Conservation (phyloP, 2,329 filamentous ascomycete species). For the Moelleriella libera region DNA sequence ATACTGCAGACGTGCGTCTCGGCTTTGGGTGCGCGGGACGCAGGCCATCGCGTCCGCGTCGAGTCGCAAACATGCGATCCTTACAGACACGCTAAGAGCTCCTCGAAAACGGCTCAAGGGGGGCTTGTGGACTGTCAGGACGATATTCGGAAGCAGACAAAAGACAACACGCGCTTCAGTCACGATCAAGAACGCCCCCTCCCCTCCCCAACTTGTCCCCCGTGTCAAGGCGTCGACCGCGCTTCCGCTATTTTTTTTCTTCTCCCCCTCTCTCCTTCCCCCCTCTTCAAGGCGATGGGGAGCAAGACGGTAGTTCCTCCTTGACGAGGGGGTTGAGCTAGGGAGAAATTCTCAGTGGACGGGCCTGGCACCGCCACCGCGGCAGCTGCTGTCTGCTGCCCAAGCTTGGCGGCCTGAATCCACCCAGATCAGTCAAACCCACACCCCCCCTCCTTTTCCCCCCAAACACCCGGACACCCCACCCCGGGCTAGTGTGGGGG, state of each 20-base stretch:
- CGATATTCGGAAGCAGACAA: not conserved
- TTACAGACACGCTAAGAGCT: constrained; percentile 7
- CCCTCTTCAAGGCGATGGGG: too few relatives aligned
- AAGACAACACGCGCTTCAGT: not conserved
- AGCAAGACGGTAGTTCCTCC: constrained; percentile 2
- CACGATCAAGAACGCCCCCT: not conserved
- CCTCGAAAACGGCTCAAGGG: constrained; percentile 3
- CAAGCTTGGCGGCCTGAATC: not conserved
- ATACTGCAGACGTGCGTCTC: not conserved
- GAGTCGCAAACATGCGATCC: constrained; percentile 5
- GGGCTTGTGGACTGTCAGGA: not conserved
- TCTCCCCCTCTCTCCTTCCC: too few relatives aligned
- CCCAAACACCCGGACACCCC: not conserved
- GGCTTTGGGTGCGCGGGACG: not conserved
- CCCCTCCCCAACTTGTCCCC: not conserved
- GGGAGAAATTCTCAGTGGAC: constrained; percentile 6
- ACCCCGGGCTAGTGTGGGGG: constrained; percentile 1
- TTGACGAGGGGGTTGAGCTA: constrained; percentile 4
- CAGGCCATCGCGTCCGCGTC: constrained; percentile 6
- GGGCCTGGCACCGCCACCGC: constrained; percentile 6
- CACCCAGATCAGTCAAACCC: not conserved
- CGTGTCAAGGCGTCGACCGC: constrained; percentile 3
- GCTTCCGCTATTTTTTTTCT: constrained; percentile 4
- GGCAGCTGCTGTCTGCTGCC: constrained; percentile 2
- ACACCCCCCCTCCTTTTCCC: not conserved